Evolutionary conservation across 2,329 filamentous ascomycete genomes (phyloP), one percentile per base, ranked within the genome.

Genomic region (Furcasterigmium furcatum): DNA sequence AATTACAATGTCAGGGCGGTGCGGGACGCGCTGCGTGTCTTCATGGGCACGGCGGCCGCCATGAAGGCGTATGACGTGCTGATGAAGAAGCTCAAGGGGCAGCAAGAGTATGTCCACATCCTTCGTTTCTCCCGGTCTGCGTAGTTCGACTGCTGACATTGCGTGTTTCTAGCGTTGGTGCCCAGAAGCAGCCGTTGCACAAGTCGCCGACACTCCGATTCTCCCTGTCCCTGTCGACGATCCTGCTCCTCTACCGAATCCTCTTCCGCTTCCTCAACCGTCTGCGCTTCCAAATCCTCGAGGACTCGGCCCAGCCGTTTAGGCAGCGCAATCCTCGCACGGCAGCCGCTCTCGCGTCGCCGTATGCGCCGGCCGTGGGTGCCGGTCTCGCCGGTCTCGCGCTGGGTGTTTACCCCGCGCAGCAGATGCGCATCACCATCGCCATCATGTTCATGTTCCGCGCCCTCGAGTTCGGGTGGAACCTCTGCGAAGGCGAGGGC

Each of bases 201-300:
- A 80, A 77, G 50, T 89, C 85, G 1, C 75, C 84, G 0, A 86
- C 87, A 20, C 72, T 94, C 42, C 81, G 91, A 45, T 75, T 96
- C 9, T 92, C 91, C 0, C 73, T 91, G 9, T 94, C 90, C 0
- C 76, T 96, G 13, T 91, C 91, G 14, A 79, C 88, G 3, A 90
- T 96, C 52, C 77, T 97, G 18, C 81, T 97, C 36, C 81, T 95
- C 50, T 94, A 99, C 64, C 84, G 94, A 24, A 75, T 96, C 1
- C 82, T 97, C 21, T 90, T 92, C 68, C 88, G 92, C 48, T 96
- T 97, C 74, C 88, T 97, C 57, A 80, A 80, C 21, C 82, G 89
- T 22, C 72, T 97, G 36, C 85, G 92, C 40, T 75, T 79, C 2
- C 89, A 90, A 52, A 75, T 99, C 4, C 81, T 95, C 35, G 84